phyloP scores from a whole-genome alignment of 495 filamentous ascomycete species.

The Daldinia grandis region DNA sequence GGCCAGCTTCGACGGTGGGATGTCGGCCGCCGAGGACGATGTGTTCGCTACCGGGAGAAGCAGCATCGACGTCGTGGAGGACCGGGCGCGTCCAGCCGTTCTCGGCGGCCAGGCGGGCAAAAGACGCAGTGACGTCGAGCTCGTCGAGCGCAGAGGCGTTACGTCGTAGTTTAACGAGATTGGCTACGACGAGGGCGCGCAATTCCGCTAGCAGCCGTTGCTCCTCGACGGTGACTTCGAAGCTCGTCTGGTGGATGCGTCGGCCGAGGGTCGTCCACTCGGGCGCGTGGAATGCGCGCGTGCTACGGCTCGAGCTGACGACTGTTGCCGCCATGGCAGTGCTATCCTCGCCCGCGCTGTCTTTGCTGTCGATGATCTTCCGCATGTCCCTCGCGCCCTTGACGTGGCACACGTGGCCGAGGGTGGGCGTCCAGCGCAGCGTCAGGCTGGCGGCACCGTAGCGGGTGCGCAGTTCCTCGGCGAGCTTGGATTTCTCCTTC shows the following conservation, averaged over 20 bases:
- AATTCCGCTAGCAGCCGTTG: conserved; percentile 73
- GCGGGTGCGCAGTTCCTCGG: conserved; percentile 62
- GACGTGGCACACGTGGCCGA: conserved; percentile 90
- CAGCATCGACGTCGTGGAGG: conserved; percentile 61
- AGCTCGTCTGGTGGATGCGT: conserved; percentile 73
- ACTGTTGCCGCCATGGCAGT: conserved; percentile 48
- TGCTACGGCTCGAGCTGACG: conserved; percentile 79
- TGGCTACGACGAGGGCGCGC: conserved; percentile 76
- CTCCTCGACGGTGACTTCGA: conserved; percentile 83
- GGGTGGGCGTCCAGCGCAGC: conserved; percentile 80
- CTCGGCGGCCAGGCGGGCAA: conserved; percentile 78
- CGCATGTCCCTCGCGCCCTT: conserved; percentile 76
- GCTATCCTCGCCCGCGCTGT: conserved; percentile 19
- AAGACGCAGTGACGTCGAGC: conserved; percentile 86
- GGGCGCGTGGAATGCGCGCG: conserved; percentile 82
- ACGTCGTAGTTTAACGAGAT: conserved; percentile 81
- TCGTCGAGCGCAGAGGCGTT: conserved; percentile 92
- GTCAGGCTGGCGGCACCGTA: conserved; percentile 67
- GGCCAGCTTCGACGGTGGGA: conserved; percentile 83
- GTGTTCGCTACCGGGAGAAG: conserved; percentile 8
- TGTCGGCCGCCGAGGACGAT: conserved; percentile 83
- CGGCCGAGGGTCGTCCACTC: conserved; percentile 84
- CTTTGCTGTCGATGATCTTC: conserved; percentile 24
- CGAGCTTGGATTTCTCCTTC: conserved; percentile 66
- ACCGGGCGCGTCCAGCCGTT: conserved; percentile 76